Percentiles rank a stretch among this genome's conserved stretches.
Conservation (phyloP, 768 basidiomycete species). For the Nidularia sp. region DNA sequence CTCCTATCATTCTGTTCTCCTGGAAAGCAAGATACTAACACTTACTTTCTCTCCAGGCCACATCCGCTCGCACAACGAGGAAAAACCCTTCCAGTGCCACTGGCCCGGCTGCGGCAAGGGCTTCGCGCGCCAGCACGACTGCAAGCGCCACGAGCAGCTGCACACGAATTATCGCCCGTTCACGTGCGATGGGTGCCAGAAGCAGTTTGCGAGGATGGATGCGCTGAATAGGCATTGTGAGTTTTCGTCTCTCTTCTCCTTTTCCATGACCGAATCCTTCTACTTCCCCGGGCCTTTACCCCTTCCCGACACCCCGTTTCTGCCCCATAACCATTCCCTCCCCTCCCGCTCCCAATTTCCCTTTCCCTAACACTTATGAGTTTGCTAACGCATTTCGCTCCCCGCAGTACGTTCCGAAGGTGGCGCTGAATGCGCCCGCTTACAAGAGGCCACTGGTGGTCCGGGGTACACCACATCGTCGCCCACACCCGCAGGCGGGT, state of each 20-base stretch:
- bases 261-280: too few relatives aligned
- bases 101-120: constrained; percentile 95
- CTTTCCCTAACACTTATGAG: too few relatives aligned
- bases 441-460: background rate
- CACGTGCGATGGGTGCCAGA: constrained; percentile 87
- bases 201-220: constrained; percentile 94
- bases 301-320: too few relatives aligned
- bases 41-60: constrained; percentile 51
- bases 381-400: too few relatives aligned
- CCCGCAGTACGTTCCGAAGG: constrained; percentile 1
- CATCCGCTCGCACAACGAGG: constrained; percentile 90
- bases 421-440: background rate
- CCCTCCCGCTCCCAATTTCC: too few relatives aligned
- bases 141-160: constrained; percentile 92
- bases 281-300: too few relatives aligned
- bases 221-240: constrained; percentile 89
- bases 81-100: constrained; percentile 91
- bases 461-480: background rate
- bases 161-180: constrained; percentile 93
- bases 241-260: constrained; percentile 25
- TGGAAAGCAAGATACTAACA: too few relatives aligned
- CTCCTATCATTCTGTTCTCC: too few relatives aligned
- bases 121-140: constrained; percentile 92
- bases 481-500: background rate
- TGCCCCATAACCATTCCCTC: too few relatives aligned